These are phyloP conservation scores for Fraxinus ornus DNA, from an alignment of 305 asterid species.

Conservation along the genomic window DNA sequence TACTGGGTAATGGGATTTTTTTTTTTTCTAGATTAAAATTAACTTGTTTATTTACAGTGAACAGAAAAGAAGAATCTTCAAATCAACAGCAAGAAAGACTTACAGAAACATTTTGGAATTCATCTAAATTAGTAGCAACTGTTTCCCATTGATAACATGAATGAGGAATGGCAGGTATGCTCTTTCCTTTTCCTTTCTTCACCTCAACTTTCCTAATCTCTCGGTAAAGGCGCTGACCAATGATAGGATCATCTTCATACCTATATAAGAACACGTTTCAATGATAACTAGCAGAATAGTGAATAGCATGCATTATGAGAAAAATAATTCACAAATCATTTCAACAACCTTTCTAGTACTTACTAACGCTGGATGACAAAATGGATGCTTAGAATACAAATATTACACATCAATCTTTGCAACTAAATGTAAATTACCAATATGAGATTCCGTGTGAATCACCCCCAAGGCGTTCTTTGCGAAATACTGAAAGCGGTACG, in stretches of 20 bases:
- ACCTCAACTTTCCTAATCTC: slow-evolving; percentile 86
- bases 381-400: slow-evolving; percentile 1
- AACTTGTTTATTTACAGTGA: not conserved
- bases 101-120: slow-evolving; percentile 82
- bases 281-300: slow-evolving; percentile 9
- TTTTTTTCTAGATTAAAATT: not conserved
- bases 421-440: slow-evolving; percentile 52
- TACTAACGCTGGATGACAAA: slow-evolving; percentile 15
- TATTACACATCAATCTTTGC: slow-evolving; percentile 2
- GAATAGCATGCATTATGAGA: slow-evolving; percentile 12
- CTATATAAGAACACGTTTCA: slow-evolving; percentile 34
- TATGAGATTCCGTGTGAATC: slow-evolving; percentile 90
- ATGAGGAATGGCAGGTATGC: slow-evolving; percentile 62
- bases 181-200: slow-evolving; percentile 85
- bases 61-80: not conserved
- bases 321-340: slow-evolving; percentile 5
- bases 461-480: slow-evolving; percentile 89
- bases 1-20: not conserved
- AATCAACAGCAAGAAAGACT: slow-evolving; percentile 37
- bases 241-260: slow-evolving; percentile 85
- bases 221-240: slow-evolving; percentile 90
- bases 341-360: not conserved
- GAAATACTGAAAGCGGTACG: slow-evolving; percentile 61
- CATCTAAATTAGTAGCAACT: slow-evolving; percentile 88
- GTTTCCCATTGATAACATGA: slow-evolving; percentile 96